Percentiles rank a stretch among this genome's conserved stretches.
These are phyloP conservation scores for Pelargonium nanum DNA, from an alignment of 345 rosid genomes.

Conservation along the genomic window DNA sequence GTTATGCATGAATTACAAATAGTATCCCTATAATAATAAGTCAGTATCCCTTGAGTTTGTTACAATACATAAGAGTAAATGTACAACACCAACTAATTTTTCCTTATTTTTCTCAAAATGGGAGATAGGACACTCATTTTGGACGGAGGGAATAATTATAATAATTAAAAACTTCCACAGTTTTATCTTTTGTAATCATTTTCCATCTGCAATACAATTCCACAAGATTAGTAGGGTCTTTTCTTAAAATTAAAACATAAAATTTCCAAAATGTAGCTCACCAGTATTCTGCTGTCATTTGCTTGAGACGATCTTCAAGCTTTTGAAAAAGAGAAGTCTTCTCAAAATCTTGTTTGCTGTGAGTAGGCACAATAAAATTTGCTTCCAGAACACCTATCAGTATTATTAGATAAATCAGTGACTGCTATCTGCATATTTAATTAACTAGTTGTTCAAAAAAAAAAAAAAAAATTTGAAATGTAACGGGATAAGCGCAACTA, in stretches of 20 bases:
- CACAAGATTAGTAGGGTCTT: neutral
- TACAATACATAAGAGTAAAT: too few species aligned
- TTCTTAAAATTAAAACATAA: neutral
- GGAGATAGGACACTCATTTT: too few species aligned
- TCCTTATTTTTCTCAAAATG: too few species aligned
- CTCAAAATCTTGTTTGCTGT: conserved; percentile 27
- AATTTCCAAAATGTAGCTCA: neutral
- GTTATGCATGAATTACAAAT: too few species aligned
- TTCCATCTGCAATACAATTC: neutral
- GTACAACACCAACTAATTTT: too few species aligned
- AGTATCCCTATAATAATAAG: too few species aligned
- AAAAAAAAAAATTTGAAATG: neutral
- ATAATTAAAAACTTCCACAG: neutral
- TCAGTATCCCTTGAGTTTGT: too few species aligned
- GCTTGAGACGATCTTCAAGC: conserved; percentile 21
- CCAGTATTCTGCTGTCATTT: conserved; percentile 22
- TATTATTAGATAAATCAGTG: neutral
- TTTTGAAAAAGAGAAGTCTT: conserved; percentile 17
- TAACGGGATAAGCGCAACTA: too few species aligned
- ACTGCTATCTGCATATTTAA: neutral
- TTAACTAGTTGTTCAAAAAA: too few species aligned
- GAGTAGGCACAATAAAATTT: conserved; percentile 19
- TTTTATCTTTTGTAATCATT: neutral
- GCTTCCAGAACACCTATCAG: conserved; percentile 20
- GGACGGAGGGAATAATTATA: too few species aligned